Evolutionary conservation across 257 asterid species (phyloP).

Genomic region (Solanum chiquidenum): DNA sequence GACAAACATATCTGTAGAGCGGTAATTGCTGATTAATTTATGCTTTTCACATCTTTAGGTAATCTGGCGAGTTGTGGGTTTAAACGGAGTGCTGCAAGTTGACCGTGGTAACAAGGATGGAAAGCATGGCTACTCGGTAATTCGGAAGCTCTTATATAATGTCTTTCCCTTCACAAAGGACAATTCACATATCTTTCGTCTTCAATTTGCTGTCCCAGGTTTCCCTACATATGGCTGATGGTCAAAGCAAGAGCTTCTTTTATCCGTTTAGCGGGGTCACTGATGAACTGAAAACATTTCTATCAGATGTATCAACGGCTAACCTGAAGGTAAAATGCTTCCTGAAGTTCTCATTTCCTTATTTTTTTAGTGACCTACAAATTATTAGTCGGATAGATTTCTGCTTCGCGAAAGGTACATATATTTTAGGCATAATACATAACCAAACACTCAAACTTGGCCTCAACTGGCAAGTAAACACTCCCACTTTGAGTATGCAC

Average conservation of each 20-base stretch:
- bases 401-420: not conserved
- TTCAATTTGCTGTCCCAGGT: conserved; percentile 16
- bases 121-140: conserved; percentile 76
- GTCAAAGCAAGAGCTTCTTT: conserved; percentile 50
- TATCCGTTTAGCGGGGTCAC: conserved; percentile 68
- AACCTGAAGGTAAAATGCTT: conserved; percentile 33
- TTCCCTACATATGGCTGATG: conserved; percentile 40
- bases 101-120: conserved; percentile 76
- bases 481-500: not conserved
- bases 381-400: not conserved
- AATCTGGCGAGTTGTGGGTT: conserved; percentile 82
- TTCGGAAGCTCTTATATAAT: not conserved
- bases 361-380: not conserved
- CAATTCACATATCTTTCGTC: not conserved
- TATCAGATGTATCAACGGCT: conserved; percentile 63
- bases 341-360: not conserved
- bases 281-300: conserved; percentile 70
- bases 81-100: conserved; percentile 78
- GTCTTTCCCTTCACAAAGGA: not conserved
- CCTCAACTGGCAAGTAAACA: not conserved
- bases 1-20: not conserved
- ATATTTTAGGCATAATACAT: not conserved
- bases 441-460: not conserved
- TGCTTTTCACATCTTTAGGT: conserved; percentile 25
- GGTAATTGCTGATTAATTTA: not conserved